These are phyloP conservation scores for Triadica sebifera DNA, from an alignment of 345 rosid genomes.

Conservation along the genomic window DNA sequence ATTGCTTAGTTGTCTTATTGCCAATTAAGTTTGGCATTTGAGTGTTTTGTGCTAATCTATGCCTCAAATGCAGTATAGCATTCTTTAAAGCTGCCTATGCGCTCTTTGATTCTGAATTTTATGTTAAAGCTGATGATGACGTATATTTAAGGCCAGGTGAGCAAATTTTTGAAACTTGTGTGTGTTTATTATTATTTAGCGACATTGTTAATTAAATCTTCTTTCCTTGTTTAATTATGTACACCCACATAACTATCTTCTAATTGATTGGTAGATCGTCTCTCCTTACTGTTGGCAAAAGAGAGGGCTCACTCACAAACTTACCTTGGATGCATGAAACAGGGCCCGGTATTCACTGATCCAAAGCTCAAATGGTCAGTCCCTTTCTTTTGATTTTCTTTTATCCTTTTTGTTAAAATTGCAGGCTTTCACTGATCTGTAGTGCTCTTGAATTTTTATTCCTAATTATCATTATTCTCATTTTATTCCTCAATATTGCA, in stretches of 20 bases:
- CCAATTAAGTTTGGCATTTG: neutral
- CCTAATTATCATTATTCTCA: neutral
- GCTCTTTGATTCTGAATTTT: conserved; percentile 77
- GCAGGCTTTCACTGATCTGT: neutral
- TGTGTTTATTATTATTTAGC: neutral
- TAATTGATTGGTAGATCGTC: conserved; percentile 50
- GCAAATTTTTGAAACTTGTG: conserved; percentile 16
- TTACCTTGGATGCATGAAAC: conserved; percentile 91
- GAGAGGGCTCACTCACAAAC: conserved; percentile 80
- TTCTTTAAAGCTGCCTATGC: conserved; percentile 89
- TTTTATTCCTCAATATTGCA: neutral
- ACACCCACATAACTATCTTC: conserved; percentile 2
- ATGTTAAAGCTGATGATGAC: conserved; percentile 95
- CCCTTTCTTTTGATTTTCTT: conserved; percentile 6
- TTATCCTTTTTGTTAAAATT: neutral
- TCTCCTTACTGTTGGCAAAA: conserved; percentile 73
- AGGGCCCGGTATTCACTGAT: conserved; percentile 86
- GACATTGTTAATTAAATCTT: neutral
- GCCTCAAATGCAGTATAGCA: conserved; percentile 50
- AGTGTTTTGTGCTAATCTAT: neutral
- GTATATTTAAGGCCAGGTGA: conserved; percentile 89
- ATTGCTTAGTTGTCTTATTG: neutral
- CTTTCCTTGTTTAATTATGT: neutral
- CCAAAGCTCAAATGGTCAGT: conserved; percentile 85
- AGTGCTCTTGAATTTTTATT: neutral